Base-by-base conservation (phyloP, 2,329 filamentous ascomycete genomes). In the Truncatella angustata region DNA sequence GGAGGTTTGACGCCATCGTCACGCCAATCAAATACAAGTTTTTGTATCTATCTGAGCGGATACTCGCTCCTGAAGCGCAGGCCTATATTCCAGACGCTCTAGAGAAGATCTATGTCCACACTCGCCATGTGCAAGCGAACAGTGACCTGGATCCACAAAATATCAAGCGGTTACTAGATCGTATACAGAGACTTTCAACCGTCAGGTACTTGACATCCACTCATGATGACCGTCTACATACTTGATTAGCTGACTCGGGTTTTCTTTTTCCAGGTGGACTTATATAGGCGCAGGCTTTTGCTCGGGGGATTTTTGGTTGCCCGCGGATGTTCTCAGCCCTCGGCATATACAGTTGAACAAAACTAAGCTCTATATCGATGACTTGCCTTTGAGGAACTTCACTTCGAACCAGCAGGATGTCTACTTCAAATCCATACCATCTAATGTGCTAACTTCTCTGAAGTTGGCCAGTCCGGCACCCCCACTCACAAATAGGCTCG, bases 11-110 rank as follows among this genome's bases (percentile, higher is more conserved):
- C 50, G 63, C 65, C 14, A 69, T 78, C 36, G 67, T 70, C 35
- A 73, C 69, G 10, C 76, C 76, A 0, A 68, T 77, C 20, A 60
- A 65, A 35, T 79, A 77, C 58, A 66, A 66, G 28, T 64, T 60
- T 7, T 50, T 78, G 20, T 58, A 59, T 1, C 57, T 78, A 18
- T 76, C 70, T 47, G 61, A 67, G 37, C 53, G 56, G 34, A 67
- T 78, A 11, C 63, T 75, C 44, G 61, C 62, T 10, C 61, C 62
- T 5, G 60, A 66, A 46, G 66, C 69, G n/a, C 65, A 69, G 36
- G 56, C 52, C 12, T 56, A 56, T 9, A 69, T 70, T 47, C 66
- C 70, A 4, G 51, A 60, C 3, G 63, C 67, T 6, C 58, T 73
- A 20, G 56, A 62, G 24, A 64, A 73, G 50, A 65, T 78, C 6